Evolutionary conservation across 139 green algal species (phyloP).

Genomic region (Pleodorina starrii): DNA sequence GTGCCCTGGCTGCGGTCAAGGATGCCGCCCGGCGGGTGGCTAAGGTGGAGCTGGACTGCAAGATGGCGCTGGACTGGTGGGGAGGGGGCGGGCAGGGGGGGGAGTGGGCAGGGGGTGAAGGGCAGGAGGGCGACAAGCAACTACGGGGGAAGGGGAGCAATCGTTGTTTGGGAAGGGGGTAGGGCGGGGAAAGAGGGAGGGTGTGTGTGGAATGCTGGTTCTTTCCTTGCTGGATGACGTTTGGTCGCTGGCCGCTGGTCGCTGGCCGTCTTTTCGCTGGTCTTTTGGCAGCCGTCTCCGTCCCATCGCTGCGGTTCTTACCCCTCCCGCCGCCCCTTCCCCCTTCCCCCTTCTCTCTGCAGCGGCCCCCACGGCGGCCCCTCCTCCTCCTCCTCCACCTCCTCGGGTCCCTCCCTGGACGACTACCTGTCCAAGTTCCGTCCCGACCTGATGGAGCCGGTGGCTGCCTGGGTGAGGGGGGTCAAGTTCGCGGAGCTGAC

Average conservation of each 20-base stretch:
- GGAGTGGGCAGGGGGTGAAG: neutral
- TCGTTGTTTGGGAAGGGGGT: too few relatives aligned
- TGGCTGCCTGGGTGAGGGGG: slow-evolving; percentile 77
- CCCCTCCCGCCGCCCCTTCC: neutral
- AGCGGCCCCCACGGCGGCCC: slow-evolving; percentile 14
- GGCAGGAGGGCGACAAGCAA: too few relatives aligned
- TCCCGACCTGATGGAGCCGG: slow-evolving; percentile 82
- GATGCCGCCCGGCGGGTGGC: slow-evolving; percentile 73
- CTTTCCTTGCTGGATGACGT: too few relatives aligned
- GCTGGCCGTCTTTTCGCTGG: too few relatives aligned
- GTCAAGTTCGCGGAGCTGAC: slow-evolving; percentile 74
- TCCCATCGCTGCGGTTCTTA: too few relatives aligned
- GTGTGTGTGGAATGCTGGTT: too few relatives aligned
- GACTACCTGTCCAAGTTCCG: slow-evolving; percentile 82
- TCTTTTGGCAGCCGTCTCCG: too few relatives aligned
- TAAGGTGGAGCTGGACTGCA: slow-evolving; percentile 67
- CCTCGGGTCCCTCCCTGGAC: too few relatives aligned
- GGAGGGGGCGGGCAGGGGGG: neutral
- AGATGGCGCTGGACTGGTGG: slow-evolving; percentile 61
- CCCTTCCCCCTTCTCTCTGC: neutral
- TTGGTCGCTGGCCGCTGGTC: too few relatives aligned
- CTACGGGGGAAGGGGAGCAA: too few relatives aligned
- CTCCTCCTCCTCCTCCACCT: slow-evolving; percentile 24
- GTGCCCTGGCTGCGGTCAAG: slow-evolving; percentile 59
- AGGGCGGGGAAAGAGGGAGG: too few relatives aligned